Base-by-base conservation (phyloP, 176 grass and related monocot genomes). In the Eragrostis curvula region DNA sequence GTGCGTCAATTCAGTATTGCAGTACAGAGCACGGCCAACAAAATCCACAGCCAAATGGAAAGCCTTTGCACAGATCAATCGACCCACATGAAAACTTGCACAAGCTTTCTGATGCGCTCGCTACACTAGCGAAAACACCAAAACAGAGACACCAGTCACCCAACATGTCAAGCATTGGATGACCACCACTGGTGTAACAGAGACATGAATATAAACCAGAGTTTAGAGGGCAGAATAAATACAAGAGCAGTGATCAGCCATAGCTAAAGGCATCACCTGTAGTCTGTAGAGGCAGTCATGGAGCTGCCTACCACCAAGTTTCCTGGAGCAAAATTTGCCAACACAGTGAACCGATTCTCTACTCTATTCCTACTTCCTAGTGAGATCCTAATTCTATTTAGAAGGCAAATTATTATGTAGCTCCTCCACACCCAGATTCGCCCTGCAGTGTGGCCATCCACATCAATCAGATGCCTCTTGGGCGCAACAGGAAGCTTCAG, bases 291-390 rank as follows among this genome's bases (percentile, higher is more conserved):
- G 56, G 40, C 66, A 70, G 56, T 20, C 66, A 48, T 7, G 28
- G 20, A 43, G 12, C 73, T 73, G 80, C 27, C 44, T 48, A 39
- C 25, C 71, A 36, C 42, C 29, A 65, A 52, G 28, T 74, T 42
- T 75, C 72, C 79, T 28, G 65, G 9, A 73, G 47, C 72, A 58
- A 76, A 76, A 68, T 48, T 68, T 24, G 25, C 63, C 25, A 23
- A 39, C 50, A 46, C 63, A 45, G 41, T 67, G 46, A 45, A 18
- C 39, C 13, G n/a, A 30, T n/a, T 46, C 5, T 46, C 46, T 76
- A 42, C n/a, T 66, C n/a, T 65, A 53, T 66, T 74, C 59, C 60
- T 75, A 57, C 10, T 66, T 75, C 81, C 60, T 75, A 76, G 13
- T 41, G 4, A 82, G 45, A 25, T 76, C 39, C 49, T 76, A 7